Evolutionary conservation across 1,139 yeast species (phyloP).

Genomic region (Yamadazyma spencermartinsiae): DNA sequence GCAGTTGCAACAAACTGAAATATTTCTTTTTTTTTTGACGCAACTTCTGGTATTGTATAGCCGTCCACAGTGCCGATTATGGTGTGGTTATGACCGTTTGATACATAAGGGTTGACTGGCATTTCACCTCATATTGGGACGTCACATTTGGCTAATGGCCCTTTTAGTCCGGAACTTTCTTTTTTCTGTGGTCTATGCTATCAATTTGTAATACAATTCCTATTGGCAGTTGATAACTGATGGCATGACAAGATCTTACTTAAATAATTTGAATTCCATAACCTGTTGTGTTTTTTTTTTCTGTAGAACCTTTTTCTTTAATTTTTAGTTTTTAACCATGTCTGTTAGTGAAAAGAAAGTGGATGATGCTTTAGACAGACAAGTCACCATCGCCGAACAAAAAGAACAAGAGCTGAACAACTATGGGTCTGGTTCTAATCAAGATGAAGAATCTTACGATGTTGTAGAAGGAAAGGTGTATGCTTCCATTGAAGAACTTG

Average conservation of each 20-base stretch:
- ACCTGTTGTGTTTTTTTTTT: background rate
- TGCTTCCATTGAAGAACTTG: constrained; percentile 43
- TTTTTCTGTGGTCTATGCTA: too few relatives aligned
- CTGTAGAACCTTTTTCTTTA: background rate
- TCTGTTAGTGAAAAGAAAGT: constrained; percentile 1
- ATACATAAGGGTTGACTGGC: background rate
- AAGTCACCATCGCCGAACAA: constrained; percentile 2
- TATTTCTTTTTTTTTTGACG: too few relatives aligned
- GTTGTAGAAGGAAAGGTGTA: constrained; percentile 23
- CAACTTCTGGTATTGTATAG: too few relatives aligned
- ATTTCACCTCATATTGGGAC: background rate
- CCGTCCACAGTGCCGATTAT: too few relatives aligned
- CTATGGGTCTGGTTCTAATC: constrained; percentile 3
- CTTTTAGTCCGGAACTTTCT: background rate
- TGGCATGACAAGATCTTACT: background rate
- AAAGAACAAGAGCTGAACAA: constrained; percentile 3
- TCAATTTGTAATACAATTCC: background rate
- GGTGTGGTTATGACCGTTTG: constrained; percentile 2
- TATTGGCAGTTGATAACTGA: constrained; percentile 1
- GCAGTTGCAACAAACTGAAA: too few relatives aligned
- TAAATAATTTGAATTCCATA: constrained; percentile 2
- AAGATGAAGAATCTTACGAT: constrained; percentile 13
- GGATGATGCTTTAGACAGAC: background rate
- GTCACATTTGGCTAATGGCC: background rate
- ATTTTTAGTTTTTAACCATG: background rate